Evolutionary conservation across 805 yeast species (phyloP), one percentile per base, ranked within the genome.

Genomic region (Saturnispora silvae): DNA sequence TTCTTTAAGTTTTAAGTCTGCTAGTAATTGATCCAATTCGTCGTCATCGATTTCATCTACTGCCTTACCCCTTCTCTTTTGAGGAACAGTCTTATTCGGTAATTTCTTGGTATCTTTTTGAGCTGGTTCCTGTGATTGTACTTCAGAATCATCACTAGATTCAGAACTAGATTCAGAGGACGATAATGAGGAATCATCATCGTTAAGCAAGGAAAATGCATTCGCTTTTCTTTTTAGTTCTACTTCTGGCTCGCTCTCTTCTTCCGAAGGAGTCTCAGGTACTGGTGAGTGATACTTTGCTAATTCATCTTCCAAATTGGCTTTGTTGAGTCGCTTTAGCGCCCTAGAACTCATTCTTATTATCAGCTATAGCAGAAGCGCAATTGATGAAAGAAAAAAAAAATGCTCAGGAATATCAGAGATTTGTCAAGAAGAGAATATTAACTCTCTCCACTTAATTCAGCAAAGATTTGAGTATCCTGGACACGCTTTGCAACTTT

Each of bases 1-100:
- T 47, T 44, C 55, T 41, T 38, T 40, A 7, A 45, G 28, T 28
- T 41, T 34, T 5, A 60, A 58, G 35, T 75, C 71, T 15, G 60
- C 67, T 4, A 80, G 52, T 4, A 77, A 59, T 41, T 59, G 59
- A 52, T 77, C 83, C 19, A 80, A 56, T 24, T 75, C 83, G 6
- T 71, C 43, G 23, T 49, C 51, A 23, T 42, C 47, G 5, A 38
- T 20, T 24, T 41, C 45, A 35, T 45, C 48, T 77, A 45, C 38
- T 5, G 18, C 40, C n/a, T n/a, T n/a, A n/a, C n/a, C n/a, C n/a
- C n/a, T n/a, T n/a, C n/a, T n/a, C n/a, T n/a, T n/a, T n/a, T n/a
- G n/a, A n/a, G n/a, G n/a, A n/a, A n/a, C n/a, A n/a, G n/a, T n/a
- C n/a, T n/a, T n/a, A n/a, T n/a, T n/a, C n/a, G n/a, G n/a, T n/a